Evolutionary conservation across 495 filamentous ascomycete genomes (phyloP).

Genomic region (Talaromyces adpressus): DNA sequence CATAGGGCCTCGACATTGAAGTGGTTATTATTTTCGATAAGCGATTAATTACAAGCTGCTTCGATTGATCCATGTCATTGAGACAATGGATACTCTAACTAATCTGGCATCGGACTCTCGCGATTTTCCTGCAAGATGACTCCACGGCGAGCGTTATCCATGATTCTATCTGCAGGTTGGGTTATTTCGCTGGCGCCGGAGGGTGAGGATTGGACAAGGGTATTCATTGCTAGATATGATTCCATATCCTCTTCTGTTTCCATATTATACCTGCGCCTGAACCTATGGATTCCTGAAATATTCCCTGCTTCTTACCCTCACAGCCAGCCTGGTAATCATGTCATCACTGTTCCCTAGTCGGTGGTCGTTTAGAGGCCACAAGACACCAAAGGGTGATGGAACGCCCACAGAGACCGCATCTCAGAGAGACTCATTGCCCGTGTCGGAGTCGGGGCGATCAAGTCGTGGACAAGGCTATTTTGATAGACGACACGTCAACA

Average conservation of each 20-base stretch:
- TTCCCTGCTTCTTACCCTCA: background rate
- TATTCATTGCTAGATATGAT: background rate
- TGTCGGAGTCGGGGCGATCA: background rate
- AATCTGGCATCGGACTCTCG: background rate
- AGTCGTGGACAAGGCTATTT: slow-evolving; percentile 4
- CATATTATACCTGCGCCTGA: slow-evolving; percentile 1
- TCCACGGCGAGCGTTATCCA: background rate
- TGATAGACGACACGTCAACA: background rate
- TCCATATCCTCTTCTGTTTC: background rate
- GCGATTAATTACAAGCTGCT: background rate
- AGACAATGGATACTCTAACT: background rate
- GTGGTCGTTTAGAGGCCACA: slow-evolving; percentile 1
- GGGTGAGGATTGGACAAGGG: background rate
- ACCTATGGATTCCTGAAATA: background rate
- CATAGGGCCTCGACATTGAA: background rate
- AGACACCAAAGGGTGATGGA: background rate
- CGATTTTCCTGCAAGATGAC: background rate
- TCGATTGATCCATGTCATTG: background rate
- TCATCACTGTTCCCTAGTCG: slow-evolving; percentile 2
- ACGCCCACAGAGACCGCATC: background rate
- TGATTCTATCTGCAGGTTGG: background rate
- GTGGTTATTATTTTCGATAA: background rate
- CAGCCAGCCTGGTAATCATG: slow-evolving; percentile 1
- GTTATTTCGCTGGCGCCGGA: background rate
- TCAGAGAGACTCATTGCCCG: slow-evolving; percentile 4